These are phyloP conservation scores for Dichotomopilus funicola DNA, from an alignment of 2,329 filamentous ascomycete genomes.

Conservation along the genomic window DNA sequence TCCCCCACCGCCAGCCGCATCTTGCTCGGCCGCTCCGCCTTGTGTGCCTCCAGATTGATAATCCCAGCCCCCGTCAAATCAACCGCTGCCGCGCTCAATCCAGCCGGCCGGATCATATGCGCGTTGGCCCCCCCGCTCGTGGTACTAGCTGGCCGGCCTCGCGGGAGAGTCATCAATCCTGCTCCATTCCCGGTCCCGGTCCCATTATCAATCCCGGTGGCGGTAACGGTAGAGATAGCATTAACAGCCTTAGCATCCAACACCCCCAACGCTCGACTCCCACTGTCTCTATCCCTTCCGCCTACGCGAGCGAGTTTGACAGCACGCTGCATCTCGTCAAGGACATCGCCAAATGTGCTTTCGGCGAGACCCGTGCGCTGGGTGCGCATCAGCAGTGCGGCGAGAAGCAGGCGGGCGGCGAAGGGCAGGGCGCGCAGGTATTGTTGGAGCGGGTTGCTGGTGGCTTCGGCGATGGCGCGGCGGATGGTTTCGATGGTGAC, in stretches of 20 bases:
- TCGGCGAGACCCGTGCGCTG: slow-evolving; percentile 80
- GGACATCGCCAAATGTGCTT: slow-evolving; percentile 79
- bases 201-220: neutral
- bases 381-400: slow-evolving; percentile 70
- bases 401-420: slow-evolving; percentile 76
- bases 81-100: slow-evolving; percentile 56
- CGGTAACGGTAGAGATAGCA: too few species aligned
- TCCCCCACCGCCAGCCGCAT: slow-evolving; percentile 80
- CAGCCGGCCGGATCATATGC: slow-evolving; percentile 27
- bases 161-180: slow-evolving; percentile 5
- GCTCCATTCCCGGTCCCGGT: neutral
- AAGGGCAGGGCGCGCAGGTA: slow-evolving; percentile 78
- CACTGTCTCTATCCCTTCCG: neutral
- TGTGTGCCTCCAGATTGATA: slow-evolving; percentile 72
- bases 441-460: slow-evolving; percentile 84
- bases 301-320: slow-evolving; percentile 48
- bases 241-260: slow-evolving; percentile 34
- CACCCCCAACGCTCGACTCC: slow-evolving; percentile 53
- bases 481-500: slow-evolving; percentile 94
- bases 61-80: slow-evolving; percentile 84
- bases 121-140: slow-evolving; percentile 11
- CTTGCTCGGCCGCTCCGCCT: slow-evolving; percentile 80
- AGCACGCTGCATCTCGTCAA: slow-evolving; percentile 75
- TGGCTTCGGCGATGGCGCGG: slow-evolving; percentile 90
- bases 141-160: neutral